Evolutionary conservation across 1,139 yeast genomes (phyloP).

Genomic region (Saccharomyces pastorianus): DNA sequence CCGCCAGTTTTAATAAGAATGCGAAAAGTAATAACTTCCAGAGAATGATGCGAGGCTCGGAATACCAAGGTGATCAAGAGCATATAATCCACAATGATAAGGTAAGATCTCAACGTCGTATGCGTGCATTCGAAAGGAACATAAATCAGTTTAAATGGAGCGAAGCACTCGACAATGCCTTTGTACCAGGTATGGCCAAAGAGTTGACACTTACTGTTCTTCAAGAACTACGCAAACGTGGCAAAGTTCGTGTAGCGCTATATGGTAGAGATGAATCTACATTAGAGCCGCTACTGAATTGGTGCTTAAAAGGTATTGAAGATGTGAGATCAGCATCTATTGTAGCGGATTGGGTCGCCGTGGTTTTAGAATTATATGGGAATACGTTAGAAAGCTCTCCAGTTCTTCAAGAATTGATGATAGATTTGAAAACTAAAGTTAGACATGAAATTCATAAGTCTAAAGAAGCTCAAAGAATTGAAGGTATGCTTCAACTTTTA

Average conservation of each 20-base stretch:
- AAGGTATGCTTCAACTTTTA: slow-evolving; percentile 86
- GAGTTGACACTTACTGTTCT: slow-evolving; percentile 76
- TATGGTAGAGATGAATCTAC: slow-evolving; percentile 78
- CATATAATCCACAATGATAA: slow-evolving; percentile 59
- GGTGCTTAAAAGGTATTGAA: slow-evolving; percentile 70
- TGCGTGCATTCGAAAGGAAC: slow-evolving; percentile 74
- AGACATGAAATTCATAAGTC: slow-evolving; percentile 67
- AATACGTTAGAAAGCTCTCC: slow-evolving; percentile 63
- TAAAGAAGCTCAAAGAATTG: slow-evolving; percentile 78
- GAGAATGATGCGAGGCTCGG: slow-evolving; percentile 84
- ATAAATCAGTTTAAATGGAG: slow-evolving; percentile 84
- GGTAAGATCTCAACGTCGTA: slow-evolving; percentile 45
- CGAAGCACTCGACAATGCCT: slow-evolving; percentile 85
- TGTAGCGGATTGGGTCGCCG: slow-evolving; percentile 77
- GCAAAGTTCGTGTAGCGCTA: slow-evolving; percentile 73
- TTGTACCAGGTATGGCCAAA: slow-evolving; percentile 65
- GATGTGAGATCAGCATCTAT: slow-evolving; percentile 71
- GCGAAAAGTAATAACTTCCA: slow-evolving; percentile 41
- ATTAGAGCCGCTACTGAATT: slow-evolving; percentile 74
- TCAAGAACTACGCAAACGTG: slow-evolving; percentile 77
- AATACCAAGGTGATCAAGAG: slow-evolving; percentile 84
- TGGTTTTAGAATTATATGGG: slow-evolving; percentile 73
- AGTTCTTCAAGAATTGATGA: slow-evolving; percentile 66
- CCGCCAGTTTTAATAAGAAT: slow-evolving; percentile 13
- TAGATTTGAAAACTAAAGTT: slow-evolving; percentile 52